phyloP scores from a whole-genome alignment of 805 yeast genomes.

The Yamadazyma endophytica region DNA sequence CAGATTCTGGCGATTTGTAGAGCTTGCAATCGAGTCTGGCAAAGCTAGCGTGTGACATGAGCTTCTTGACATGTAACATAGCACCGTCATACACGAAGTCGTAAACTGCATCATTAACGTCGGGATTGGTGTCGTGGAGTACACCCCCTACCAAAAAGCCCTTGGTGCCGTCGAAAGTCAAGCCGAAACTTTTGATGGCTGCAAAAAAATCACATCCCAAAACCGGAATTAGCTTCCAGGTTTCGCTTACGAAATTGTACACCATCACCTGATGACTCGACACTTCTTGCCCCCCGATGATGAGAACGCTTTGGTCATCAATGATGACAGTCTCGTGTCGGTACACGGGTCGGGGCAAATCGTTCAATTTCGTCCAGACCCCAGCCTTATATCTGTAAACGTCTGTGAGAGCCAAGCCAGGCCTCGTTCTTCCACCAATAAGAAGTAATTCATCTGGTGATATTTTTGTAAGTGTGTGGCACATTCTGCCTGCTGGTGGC shows the following conservation, averaged over 20 bases:
- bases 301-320: slow-evolving; percentile 26
- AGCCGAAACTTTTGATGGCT: slow-evolving; percentile 30
- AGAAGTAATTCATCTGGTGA: slow-evolving; percentile 35
- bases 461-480: slow-evolving; percentile 48
- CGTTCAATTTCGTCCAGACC: slow-evolving; percentile 37
- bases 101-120: slow-evolving; percentile 18
- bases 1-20: no score
- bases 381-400: slow-evolving; percentile 16
- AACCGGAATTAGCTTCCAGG: slow-evolving; percentile 11
- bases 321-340: slow-evolving; percentile 44
- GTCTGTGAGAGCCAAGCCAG: slow-evolving; percentile 41
- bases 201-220: no score
- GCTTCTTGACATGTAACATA: no score
- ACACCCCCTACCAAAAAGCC: slow-evolving; percentile 54
- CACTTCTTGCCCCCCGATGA: slow-evolving; percentile 47
- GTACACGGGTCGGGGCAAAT: slow-evolving; percentile 44
- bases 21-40: slow-evolving; percentile 21
- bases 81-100: slow-evolving; percentile 13
- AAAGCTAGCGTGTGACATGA: slow-evolving; percentile 26
- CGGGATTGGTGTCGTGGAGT: slow-evolving; percentile 18
- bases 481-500: slow-evolving; percentile 44
- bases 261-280: slow-evolving; percentile 12
- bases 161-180: slow-evolving; percentile 21
- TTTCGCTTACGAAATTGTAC: slow-evolving; percentile 13
- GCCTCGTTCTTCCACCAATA: slow-evolving; percentile 68